Percentiles rank a stretch among this genome's conserved stretches.
phyloP scores from a whole-genome alignment of 2,329 filamentous ascomycete genomes.

The Diaporthe helianthi region DNA sequence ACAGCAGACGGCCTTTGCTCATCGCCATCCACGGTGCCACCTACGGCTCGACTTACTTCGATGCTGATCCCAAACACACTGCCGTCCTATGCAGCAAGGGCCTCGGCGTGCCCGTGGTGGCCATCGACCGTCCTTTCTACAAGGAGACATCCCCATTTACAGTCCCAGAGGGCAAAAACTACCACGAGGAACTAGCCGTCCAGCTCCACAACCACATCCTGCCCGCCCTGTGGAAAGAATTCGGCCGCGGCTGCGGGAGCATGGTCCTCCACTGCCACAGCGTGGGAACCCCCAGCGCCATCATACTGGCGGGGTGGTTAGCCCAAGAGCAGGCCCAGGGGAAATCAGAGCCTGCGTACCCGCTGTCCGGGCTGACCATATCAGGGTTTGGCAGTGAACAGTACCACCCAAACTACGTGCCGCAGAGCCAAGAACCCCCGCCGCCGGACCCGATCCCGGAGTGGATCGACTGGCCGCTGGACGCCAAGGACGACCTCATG shows the following conservation, averaged over 20 bases:
- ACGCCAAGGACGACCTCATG: constrained; percentile 35
- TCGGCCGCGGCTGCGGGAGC: constrained; percentile 35
- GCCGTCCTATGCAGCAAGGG: constrained; percentile 32
- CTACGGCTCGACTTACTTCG: constrained; percentile 37
- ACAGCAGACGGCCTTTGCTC: constrained; percentile 32
- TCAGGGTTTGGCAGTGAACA: constrained; percentile 37
- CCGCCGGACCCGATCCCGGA: constrained; percentile 11
- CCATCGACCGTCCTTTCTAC: constrained; percentile 38
- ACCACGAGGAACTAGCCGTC: constrained; percentile 25
- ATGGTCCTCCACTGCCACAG: constrained; percentile 38
- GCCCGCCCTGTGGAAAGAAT: constrained; percentile 37
- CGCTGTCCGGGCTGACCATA: constrained; percentile 36
- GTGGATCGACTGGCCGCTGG: constrained; percentile 14
- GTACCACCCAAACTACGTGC: neutral
- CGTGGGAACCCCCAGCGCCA: constrained; percentile 34
- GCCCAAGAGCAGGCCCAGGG: constrained; percentile 8
- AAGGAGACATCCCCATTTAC: constrained; percentile 32
- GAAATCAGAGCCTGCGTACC: constrained; percentile 32
- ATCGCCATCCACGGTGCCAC: constrained; percentile 38
- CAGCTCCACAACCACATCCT: constrained; percentile 27
- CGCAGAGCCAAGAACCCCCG: neutral
- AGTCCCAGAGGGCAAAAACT: constrained; percentile 24
- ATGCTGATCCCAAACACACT: constrained; percentile 34
- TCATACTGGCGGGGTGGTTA: constrained; percentile 35
- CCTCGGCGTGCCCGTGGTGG: constrained; percentile 37